Conservation (phyloP, 2,329 filamentous ascomycete genomes). For the Fusarium buharicum region DNA sequence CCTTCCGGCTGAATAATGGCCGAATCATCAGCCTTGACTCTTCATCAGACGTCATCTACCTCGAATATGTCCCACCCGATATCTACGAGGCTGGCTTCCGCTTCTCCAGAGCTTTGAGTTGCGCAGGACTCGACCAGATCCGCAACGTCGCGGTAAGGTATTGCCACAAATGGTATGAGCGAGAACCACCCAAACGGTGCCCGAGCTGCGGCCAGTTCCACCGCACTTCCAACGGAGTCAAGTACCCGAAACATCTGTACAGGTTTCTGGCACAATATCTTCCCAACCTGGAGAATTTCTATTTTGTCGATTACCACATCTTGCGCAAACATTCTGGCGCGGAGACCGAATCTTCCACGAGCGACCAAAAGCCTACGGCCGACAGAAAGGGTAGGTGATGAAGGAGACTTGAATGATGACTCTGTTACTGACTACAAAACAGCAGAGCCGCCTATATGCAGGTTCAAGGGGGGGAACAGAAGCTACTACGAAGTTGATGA, state of each 20-base stretch:
- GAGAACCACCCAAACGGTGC: slow-evolving; percentile 45
- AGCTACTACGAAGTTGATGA: slow-evolving; percentile 51
- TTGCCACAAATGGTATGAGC: slow-evolving; percentile 55
- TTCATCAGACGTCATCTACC: slow-evolving; percentile 48
- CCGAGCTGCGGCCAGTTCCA: slow-evolving; percentile 50
- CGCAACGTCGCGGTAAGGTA: slow-evolving; percentile 56
- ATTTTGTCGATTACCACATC: slow-evolving; percentile 58
- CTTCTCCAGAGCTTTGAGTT: slow-evolving; percentile 44
- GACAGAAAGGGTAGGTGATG: slow-evolving; percentile 16
- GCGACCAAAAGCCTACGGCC: neutral
- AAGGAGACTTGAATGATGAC: neutral
- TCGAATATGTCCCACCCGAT: slow-evolving; percentile 50
- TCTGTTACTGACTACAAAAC: slow-evolving; percentile 13
- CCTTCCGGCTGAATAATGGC: slow-evolving; percentile 43
- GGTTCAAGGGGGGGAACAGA: slow-evolving; percentile 39
- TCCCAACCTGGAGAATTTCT: slow-evolving; percentile 56
- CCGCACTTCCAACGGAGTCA: slow-evolving; percentile 39
- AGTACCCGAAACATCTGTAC: slow-evolving; percentile 55
- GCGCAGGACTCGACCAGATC: slow-evolving; percentile 48
- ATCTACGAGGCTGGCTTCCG: slow-evolving; percentile 44
- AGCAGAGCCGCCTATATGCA: slow-evolving; percentile 17
- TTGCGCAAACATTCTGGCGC: slow-evolving; percentile 42
- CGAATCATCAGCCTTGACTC: slow-evolving; percentile 46
- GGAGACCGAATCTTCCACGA: neutral
- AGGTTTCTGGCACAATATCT: slow-evolving; percentile 56